Evolutionary conservation across 2,329 filamentous ascomycete genomes (phyloP).

Genomic region (Microdochium nivale): DNA sequence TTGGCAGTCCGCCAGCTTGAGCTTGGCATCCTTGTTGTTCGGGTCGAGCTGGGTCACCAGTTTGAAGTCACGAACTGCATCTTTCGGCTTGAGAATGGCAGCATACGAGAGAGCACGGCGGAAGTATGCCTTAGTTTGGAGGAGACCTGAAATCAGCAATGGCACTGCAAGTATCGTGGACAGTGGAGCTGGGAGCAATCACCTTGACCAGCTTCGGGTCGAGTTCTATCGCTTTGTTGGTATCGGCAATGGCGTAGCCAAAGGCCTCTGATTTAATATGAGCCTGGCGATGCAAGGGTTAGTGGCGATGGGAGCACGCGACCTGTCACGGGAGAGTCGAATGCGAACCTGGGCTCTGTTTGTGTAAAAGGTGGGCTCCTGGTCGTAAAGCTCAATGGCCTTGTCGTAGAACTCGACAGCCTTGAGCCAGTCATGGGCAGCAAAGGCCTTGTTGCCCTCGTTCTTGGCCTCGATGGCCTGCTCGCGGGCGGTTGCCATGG

Average conservation of each 20-base stretch:
- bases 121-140: conserved; percentile 68
- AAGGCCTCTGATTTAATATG: conserved; percentile 94
- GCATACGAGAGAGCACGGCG: conserved; percentile 85
- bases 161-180: neutral
- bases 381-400: conserved; percentile 75
- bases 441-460: conserved; percentile 90
- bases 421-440: conserved; percentile 72
- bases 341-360: conserved; percentile 81
- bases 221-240: conserved; percentile 82
- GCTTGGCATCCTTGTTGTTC: conserved; percentile 78
- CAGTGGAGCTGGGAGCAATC: conserved; percentile 9
- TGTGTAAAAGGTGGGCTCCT: conserved; percentile 84
- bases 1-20: conserved; percentile 88
- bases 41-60: conserved; percentile 83
- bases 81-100: conserved; percentile 80
- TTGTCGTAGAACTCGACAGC: conserved; percentile 80
- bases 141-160: neutral
- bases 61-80: conserved; percentile 88
- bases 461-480: conserved; percentile 81
- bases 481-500: conserved; percentile 40
- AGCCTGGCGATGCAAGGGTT: conserved; percentile 46
- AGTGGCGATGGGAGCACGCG: conserved; percentile 34
- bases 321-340: conserved; percentile 5
- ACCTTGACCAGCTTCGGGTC: conserved; percentile 87
- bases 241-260: conserved; percentile 85